Evolutionary conservation across 169 alveolate species (phyloP).

Genomic region (Eimeria zaria): DNA sequence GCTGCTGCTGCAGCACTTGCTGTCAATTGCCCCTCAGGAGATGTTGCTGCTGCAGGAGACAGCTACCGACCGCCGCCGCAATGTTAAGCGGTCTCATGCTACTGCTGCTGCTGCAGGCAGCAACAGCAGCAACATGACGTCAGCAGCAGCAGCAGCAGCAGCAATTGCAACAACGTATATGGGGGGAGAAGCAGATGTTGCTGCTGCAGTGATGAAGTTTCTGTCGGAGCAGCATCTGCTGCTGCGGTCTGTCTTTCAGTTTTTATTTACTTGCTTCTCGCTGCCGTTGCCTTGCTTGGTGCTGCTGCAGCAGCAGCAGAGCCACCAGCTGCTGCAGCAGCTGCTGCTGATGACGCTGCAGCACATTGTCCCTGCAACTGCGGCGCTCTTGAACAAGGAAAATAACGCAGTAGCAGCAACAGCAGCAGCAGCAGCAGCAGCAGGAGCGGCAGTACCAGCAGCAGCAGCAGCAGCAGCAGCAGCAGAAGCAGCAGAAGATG

Average conservation of each 20-base stretch:
- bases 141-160: conserved; percentile 48
- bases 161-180: not conserved
- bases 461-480: conserved; percentile 36
- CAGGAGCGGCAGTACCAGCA: not conserved
- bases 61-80: conserved; percentile 19
- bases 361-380: conserved; percentile 31
- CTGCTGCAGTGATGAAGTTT: not conserved
- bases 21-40: not conserved
- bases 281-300: conserved; percentile 28
- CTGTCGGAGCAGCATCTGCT: conserved; percentile 20
- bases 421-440: not conserved
- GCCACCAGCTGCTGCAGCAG: conserved; percentile 57
- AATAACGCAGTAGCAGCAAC: not conserved
- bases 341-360: conserved; percentile 50
- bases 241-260: conserved; percentile 19
- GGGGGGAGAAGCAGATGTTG: conserved; percentile 7
- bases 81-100: not conserved
- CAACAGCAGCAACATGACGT: conserved; percentile 30
- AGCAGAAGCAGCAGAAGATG: not conserved
- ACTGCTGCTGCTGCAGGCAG: not conserved
- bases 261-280: not conserved
- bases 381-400: not conserved
- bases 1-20: conserved; percentile 49
- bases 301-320: conserved; percentile 45
- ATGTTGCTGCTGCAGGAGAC: not conserved